These are phyloP conservation scores for Verticillium albo-atrum DNA, from an alignment of 2,329 filamentous ascomycete species.

Conservation along the genomic window DNA sequence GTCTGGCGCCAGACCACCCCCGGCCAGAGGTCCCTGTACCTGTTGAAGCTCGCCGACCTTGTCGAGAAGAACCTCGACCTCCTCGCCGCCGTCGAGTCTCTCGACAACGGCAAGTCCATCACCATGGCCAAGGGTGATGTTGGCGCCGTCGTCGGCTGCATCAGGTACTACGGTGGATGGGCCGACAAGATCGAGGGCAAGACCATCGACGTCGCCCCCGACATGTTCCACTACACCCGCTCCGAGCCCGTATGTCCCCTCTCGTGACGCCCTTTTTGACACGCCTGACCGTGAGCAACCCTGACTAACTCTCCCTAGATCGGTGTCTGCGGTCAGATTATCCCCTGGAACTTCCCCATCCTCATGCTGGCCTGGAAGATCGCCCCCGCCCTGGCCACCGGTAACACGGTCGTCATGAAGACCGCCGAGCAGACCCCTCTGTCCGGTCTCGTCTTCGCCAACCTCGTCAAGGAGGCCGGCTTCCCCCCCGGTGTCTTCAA, in stretches of 20 bases:
- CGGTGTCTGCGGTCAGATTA: constrained; percentile 81
- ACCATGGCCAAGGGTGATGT: constrained; percentile 74
- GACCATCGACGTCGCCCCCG: constrained; percentile 72
- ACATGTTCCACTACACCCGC: constrained; percentile 80
- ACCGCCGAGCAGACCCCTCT: constrained; percentile 73
- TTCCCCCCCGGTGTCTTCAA: constrained; percentile 77
- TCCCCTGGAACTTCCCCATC: constrained; percentile 85
- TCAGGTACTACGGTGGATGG: constrained; percentile 73
- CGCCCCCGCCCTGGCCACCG: constrained; percentile 65
- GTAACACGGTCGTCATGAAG: constrained; percentile 71
- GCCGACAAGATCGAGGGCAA: constrained; percentile 90
- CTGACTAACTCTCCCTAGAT: constrained; percentile 33
- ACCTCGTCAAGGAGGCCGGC: constrained; percentile 68
- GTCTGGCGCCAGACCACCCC: constrained; percentile 66
- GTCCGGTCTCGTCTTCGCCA: constrained; percentile 60
- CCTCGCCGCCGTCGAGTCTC: constrained; percentile 76
- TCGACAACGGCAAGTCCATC: constrained; percentile 85
- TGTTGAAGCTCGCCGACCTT: constrained; percentile 76
- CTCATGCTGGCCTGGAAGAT: constrained; percentile 84
- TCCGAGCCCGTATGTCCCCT: constrained; percentile 60
- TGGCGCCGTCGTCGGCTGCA: constrained; percentile 57
- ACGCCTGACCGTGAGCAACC: not conserved
- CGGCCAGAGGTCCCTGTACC: constrained; percentile 61
- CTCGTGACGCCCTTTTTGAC: not conserved
- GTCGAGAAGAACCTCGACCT: constrained; percentile 73